Conservation (phyloP, 352 stramenopile species). For the Globisporangium viniferum region DNA sequence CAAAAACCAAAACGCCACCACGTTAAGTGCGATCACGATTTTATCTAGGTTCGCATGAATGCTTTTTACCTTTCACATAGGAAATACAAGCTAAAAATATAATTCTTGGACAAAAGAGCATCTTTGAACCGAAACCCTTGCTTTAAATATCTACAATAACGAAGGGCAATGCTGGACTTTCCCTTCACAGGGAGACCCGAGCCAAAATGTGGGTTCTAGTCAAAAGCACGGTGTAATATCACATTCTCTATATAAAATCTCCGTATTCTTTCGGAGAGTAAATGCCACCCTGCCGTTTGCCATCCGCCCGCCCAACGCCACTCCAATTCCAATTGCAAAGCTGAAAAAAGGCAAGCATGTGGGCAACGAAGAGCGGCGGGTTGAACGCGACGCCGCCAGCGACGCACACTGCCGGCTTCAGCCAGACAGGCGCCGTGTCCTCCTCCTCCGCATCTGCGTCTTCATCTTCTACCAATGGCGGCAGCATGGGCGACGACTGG, state of each 20-base stretch:
- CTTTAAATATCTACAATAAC: background rate
- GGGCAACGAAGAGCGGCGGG: conserved; percentile 1
- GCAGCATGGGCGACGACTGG: conserved; percentile 38
- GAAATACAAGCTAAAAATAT: background rate
- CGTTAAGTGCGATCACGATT: background rate
- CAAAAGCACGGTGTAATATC: background rate
- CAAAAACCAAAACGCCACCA: background rate
- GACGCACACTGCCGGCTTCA: background rate
- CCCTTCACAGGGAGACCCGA: background rate
- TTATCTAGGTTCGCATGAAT: background rate
- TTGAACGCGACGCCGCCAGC: background rate
- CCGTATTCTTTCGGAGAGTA: background rate
- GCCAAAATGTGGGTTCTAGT: background rate
- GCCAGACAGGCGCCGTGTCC: background rate
- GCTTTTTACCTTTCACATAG: background rate
- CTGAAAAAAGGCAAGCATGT: conserved; percentile 3
- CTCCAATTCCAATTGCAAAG: background rate
- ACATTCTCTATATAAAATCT: background rate
- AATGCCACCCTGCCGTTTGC: background rate
- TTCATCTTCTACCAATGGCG: background rate
- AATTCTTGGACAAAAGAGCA: background rate
- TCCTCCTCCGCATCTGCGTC: background rate
- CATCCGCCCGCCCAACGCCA: conserved; percentile 1
- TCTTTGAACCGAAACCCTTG: background rate
- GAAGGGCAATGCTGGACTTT: background rate